These are phyloP conservation scores for Metarhizium album DNA, from an alignment of 2,329 filamentous ascomycete species.

Conservation along the genomic window DNA sequence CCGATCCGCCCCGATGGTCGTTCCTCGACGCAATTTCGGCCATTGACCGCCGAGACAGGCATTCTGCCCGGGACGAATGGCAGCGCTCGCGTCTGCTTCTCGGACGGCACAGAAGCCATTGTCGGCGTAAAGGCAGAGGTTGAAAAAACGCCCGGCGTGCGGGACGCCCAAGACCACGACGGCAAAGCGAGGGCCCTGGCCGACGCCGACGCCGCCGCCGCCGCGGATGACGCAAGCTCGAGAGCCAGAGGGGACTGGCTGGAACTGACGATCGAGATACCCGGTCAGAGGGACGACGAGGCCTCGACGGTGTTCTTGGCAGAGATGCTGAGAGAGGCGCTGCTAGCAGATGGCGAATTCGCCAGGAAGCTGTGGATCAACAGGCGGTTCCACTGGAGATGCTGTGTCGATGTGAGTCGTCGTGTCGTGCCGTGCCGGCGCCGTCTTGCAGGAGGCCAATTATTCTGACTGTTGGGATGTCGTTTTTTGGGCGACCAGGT, in stretches of 20 bases:
- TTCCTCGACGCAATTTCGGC: conserved; percentile 74
- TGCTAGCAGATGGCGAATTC: conserved; percentile 63
- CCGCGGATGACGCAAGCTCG: conserved; percentile 26
- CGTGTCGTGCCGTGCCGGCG: background rate
- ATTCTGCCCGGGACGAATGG: conserved; percentile 86
- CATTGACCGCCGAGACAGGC: conserved; percentile 79
- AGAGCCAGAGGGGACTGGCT: conserved; percentile 61
- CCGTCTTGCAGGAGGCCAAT: background rate
- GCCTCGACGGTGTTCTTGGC: conserved; percentile 76
- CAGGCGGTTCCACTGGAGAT: conserved; percentile 84
- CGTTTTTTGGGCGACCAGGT: conserved; percentile 44
- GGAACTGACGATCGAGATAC: conserved; percentile 84
- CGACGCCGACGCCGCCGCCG: conserved; percentile 29
- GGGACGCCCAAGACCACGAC: conserved; percentile 15
- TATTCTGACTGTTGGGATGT: background rate
- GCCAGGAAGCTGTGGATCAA: conserved; percentile 76
- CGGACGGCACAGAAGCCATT: conserved; percentile 90
- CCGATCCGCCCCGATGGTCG: conserved; percentile 87
- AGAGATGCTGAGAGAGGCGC: conserved; percentile 78
- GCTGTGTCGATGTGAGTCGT: conserved; percentile 90
- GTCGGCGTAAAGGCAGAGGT: conserved; percentile 95
- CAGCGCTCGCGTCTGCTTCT: conserved; percentile 85
- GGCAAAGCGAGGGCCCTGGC: conserved; percentile 9
- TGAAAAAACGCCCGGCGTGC: conserved; percentile 49
- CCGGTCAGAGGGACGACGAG: conserved; percentile 84